A percentile compares a stretch with the other conserved stretches of the same genome.
These are phyloP conservation scores for Cardamine resedifolia DNA, from an alignment of 345 rosid species.

Conservation along the genomic window DNA sequence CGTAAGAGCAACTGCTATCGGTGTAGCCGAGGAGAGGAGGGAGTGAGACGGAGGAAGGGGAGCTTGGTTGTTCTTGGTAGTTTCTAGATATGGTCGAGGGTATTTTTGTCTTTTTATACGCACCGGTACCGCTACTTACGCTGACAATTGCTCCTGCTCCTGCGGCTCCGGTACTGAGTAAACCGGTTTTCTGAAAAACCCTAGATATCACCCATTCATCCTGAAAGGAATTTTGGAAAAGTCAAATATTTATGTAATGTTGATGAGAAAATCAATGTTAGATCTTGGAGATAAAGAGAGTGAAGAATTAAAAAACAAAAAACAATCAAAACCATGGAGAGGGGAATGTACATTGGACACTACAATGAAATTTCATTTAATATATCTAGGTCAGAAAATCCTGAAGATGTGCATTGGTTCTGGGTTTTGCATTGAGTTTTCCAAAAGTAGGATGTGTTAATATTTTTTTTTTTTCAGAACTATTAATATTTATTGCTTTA, in stretches of 20 bases:
- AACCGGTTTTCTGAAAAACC: slow-evolving; percentile 71
- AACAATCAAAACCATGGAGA: neutral
- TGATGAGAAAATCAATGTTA: slow-evolving; percentile 6
- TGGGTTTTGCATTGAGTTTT: slow-evolving; percentile 28
- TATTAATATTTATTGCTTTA: slow-evolving; percentile 15
- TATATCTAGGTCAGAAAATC: slow-evolving; percentile 29
- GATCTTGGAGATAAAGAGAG: slow-evolving; percentile 12
- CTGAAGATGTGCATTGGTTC: slow-evolving; percentile 28
- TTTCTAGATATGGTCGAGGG: slow-evolving; percentile 32
- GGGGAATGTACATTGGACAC: slow-evolving; percentile 25
- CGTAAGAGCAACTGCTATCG: slow-evolving; percentile 60
- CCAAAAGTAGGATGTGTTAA: slow-evolving; percentile 26
- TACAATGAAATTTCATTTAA: slow-evolving; percentile 6
- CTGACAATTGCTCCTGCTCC: slow-evolving; percentile 12
- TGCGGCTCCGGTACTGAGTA: slow-evolving; percentile 36
- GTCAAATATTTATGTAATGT: neutral
- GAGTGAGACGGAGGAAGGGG: slow-evolving; percentile 74
- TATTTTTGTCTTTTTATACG: slow-evolving; percentile 49
- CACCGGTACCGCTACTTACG: slow-evolving; percentile 23
- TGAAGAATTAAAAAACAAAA: neutral
- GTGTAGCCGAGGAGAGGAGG: slow-evolving; percentile 64
- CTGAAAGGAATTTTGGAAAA: slow-evolving; percentile 35
- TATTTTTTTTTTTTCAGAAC: slow-evolving; percentile 2
- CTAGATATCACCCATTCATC: slow-evolving; percentile 98
- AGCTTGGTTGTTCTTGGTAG: slow-evolving; percentile 55